These are phyloP conservation scores for Areca catechu DNA, from an alignment of 176 grass and related monocot genomes.

Conservation along the genomic window DNA sequence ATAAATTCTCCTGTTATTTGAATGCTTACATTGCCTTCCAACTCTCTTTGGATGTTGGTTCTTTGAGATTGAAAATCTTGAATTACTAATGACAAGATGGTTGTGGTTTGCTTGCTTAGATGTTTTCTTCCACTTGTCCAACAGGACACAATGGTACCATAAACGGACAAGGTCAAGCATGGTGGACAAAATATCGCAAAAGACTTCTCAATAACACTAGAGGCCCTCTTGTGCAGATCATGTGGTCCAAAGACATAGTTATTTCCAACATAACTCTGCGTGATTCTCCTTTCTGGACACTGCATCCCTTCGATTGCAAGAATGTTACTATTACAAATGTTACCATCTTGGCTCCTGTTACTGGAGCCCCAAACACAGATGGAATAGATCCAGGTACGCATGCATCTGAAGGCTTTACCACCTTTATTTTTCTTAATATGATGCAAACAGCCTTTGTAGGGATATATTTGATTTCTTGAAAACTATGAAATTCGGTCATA, in stretches of 20 bases:
- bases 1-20: too few relatives aligned
- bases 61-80: too few relatives aligned
- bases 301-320: conserved; percentile 10
- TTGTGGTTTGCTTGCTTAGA: too few relatives aligned
- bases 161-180: conserved; percentile 17
- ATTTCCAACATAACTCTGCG: conserved; percentile 18
- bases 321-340: conserved; percentile 15
- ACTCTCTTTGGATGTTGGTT: too few relatives aligned
- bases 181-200: conserved; percentile 12
- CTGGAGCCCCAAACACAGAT: conserved; percentile 14
- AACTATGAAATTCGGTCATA: too few relatives aligned
- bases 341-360: conserved; percentile 17
- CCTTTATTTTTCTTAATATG: too few relatives aligned
- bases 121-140: too few relatives aligned
- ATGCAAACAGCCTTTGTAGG: too few relatives aligned
- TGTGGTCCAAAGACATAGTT: conserved; percentile 15
- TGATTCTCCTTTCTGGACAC: conserved; percentile 20
- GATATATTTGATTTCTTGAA: too few relatives aligned
- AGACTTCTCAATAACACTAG: conserved; percentile 13
- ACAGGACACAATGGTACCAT: conserved; percentile 16
- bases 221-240: conserved; percentile 14
- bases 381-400: conserved; percentile 8
- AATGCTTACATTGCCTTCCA: too few relatives aligned
- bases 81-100: too few relatives aligned
- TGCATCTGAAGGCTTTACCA: not conserved